Evolutionary conservation across 1,139 yeast genomes (phyloP), one percentile per base, ranked within the genome.

Genomic region (Candida sanyaensis): DNA sequence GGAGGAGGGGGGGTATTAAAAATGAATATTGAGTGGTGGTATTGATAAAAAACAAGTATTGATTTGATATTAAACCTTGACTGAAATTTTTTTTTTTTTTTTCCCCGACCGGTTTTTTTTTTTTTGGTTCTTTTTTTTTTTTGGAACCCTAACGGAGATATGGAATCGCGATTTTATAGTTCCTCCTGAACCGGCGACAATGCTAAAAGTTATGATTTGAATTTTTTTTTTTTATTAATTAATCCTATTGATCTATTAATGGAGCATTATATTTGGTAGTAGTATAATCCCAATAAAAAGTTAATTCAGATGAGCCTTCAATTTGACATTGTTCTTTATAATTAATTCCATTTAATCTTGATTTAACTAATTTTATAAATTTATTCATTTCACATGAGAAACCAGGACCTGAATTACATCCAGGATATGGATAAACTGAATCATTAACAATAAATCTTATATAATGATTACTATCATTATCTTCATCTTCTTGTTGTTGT

Each of bases 381-480:
- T 74, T 73, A 4, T 66, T 60, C 40, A 80, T 60, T 41, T 72
- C 65, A 65, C 87, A 81, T 6, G 84, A 75, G 60, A 78, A 83
- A 0, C 84, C 84, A 0, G 86, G 84, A 3, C 86, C 86, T 40
- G 59, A 54, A 44, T 68, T 66, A 62, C 88, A 83, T 27, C 61
- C 62, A 9, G 75, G 73, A 38, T 81, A 61, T 0, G 87, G 86
- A 28, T 76, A 62, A 2, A 82, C 84, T 1, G 86, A 82, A 52
- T 80, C 85, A 58, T 82, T 83, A 40, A 81, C 66, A 21, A 81
- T 57, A 40, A 74, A 68, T 53, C 87, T 68, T 3, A 82, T 76
- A 54, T 66, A 83, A 26, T 26, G 9, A 26, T 26, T 8, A 26
- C 59, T 66, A n/a, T 58, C 17, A 26, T 26, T 8, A 26, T 60